Conservation (phyloP, 2,329 filamentous ascomycete genomes). For the Rhynchosporium agropyri region DNA sequence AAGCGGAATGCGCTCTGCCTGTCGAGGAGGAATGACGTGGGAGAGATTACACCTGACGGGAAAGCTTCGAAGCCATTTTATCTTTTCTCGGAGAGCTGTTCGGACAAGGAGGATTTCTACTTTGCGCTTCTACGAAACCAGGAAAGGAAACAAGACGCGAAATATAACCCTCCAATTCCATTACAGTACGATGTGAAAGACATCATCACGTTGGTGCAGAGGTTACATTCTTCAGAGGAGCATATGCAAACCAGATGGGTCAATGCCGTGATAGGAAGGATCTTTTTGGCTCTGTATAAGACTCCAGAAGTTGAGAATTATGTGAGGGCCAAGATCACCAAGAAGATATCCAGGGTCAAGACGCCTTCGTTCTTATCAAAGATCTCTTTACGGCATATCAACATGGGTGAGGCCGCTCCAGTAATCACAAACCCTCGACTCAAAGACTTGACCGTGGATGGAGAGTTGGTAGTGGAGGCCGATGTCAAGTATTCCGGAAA, state of each 20-base stretch:
- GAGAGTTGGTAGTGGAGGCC: slow-evolving; percentile 83
- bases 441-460: slow-evolving; percentile 87
- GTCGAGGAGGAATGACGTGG: slow-evolving; percentile 61
- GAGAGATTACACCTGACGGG: slow-evolving; percentile 57
- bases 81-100: slow-evolving; percentile 92
- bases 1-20: slow-evolving; percentile 89
- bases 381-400: slow-evolving; percentile 79
- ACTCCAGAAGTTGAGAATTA: slow-evolving; percentile 79
- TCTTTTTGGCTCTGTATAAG: slow-evolving; percentile 87
- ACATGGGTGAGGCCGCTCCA: slow-evolving; percentile 84
- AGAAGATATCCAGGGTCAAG: slow-evolving; percentile 93
- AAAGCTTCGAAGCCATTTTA: slow-evolving; percentile 80
- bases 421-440: slow-evolving; percentile 87
- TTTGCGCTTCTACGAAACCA: slow-evolving; percentile 87
- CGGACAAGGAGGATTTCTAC: slow-evolving; percentile 98
- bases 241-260: slow-evolving; percentile 90
- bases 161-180: slow-evolving; percentile 64
- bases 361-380: slow-evolving; percentile 88
- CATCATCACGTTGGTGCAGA: slow-evolving; percentile 87
- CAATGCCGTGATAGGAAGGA: slow-evolving; percentile 83
- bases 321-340: slow-evolving; percentile 83
- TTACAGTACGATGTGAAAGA: slow-evolving; percentile 81
- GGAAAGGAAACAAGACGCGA: slow-evolving; percentile 63
- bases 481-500: slow-evolving; percentile 89
- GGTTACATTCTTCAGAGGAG: slow-evolving; percentile 88